phyloP scores from a whole-genome alignment of 1,139 yeast species.

The Debaryomycetaceae sp. region DNA sequence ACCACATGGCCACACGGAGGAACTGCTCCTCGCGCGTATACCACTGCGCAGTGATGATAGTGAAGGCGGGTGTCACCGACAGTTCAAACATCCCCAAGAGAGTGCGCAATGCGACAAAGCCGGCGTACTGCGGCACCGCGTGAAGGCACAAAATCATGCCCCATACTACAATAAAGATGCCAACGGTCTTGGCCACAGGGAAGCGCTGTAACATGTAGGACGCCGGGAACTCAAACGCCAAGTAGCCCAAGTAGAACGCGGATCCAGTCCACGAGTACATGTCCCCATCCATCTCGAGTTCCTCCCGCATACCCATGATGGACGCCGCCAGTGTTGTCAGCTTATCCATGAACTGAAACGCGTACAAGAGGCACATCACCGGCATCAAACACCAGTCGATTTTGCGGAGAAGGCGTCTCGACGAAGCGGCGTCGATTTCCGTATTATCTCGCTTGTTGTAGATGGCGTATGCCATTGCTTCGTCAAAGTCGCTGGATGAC shows the following conservation, averaged over 20 bases:
- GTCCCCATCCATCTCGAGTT: slow-evolving; percentile 45
- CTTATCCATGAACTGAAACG: slow-evolving; percentile 66
- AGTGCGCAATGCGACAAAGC: slow-evolving; percentile 28
- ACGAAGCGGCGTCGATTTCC: too few species aligned
- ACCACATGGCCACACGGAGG: slow-evolving; percentile 24
- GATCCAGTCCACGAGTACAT: slow-evolving; percentile 56
- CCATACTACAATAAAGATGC: slow-evolving; percentile 25
- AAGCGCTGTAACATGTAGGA: slow-evolving; percentile 34
- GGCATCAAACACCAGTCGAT: slow-evolving; percentile 54
- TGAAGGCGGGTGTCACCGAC: slow-evolving; percentile 52
- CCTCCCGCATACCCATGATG: slow-evolving; percentile 51
- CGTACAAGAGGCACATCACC: slow-evolving; percentile 49
- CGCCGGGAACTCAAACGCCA: slow-evolving; percentile 45
- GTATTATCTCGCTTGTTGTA: slow-evolving; percentile 13
- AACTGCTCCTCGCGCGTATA: slow-evolving; percentile 21
- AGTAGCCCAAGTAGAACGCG: slow-evolving; percentile 51
- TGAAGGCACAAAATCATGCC: slow-evolving; percentile 25
- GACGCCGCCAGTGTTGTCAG: slow-evolving; percentile 55
- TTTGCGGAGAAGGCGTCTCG: slow-evolving; percentile 35
- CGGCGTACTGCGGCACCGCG: slow-evolving; percentile 25
- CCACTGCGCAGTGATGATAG: slow-evolving; percentile 40
- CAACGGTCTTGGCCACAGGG: slow-evolving; percentile 26
- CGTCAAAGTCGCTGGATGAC: too few species aligned
- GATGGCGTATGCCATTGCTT: slow-evolving; percentile 27
- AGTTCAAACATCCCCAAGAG: slow-evolving; percentile 54